A percentile compares a stretch with the other conserved stretches of the same genome.
Conservation (phyloP, 148 eudicot genomes). For the Limonium bicolor region DNA sequence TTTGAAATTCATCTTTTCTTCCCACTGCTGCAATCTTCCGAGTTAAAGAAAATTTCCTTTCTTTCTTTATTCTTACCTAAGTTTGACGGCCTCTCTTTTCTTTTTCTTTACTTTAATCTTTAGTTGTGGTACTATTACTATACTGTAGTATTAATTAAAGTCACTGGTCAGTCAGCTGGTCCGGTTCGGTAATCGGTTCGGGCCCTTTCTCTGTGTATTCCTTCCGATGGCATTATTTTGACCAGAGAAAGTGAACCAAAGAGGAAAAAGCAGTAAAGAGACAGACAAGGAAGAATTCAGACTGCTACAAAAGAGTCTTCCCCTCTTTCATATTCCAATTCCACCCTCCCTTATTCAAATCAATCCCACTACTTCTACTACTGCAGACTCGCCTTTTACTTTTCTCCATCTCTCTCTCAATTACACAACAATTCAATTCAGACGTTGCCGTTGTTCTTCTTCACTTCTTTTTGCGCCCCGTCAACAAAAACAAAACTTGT, state of each 20-base stretch:
- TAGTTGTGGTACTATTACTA: neutral
- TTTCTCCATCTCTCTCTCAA: too few relatives aligned
- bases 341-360: neutral
- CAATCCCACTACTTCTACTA: neutral
- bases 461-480: too few relatives aligned
- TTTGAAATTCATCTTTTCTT: too few relatives aligned
- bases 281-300: too few relatives aligned
- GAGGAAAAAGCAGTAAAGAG: neutral
- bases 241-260: conserved; percentile 8
- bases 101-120: neutral
- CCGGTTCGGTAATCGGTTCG: neutral
- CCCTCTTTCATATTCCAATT: conserved; percentile 5
- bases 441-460: too few relatives aligned
- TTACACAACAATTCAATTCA: too few relatives aligned
- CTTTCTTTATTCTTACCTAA: conserved; percentile 31
- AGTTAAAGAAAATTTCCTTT: too few relatives aligned
- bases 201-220: neutral
- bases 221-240: conserved; percentile 14
- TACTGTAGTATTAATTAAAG: conserved; percentile 17
- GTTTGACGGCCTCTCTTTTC: conserved; percentile 29
- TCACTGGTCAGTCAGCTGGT: conserved; percentile 17
- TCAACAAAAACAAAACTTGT: conserved; percentile 1
- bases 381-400: neutral
- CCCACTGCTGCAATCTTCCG: too few relatives aligned
- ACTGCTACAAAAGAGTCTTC: too few relatives aligned